Percentiles rank a stretch among this genome's conserved stretches.
phyloP scores from a whole-genome alignment of 2,329 filamentous ascomycete genomes.

The Cyphellophora attinorum region DNA sequence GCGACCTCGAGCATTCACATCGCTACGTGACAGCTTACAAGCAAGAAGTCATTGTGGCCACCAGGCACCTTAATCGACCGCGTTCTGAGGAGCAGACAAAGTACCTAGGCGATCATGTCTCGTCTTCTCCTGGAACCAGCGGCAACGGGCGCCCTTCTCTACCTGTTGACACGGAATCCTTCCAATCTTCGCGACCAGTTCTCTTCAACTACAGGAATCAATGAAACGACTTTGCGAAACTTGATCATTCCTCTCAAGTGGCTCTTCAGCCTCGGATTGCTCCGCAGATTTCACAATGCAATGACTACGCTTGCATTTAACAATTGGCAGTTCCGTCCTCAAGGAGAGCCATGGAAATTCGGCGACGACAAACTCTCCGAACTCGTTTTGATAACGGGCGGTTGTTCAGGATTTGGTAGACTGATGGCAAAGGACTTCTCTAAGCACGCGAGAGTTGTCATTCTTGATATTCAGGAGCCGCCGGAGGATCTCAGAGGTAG shows the following conservation, averaged over 20 bases:
- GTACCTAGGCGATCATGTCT: too few species aligned
- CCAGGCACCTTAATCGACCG: too few species aligned
- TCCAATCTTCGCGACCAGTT: conserved; percentile 8
- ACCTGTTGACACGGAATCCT: conserved; percentile 12
- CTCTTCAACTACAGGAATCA: conserved; percentile 5
- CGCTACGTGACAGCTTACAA: too few species aligned
- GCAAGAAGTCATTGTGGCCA: too few species aligned
- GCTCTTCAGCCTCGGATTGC: conserved; percentile 44
- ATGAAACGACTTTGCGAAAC: conserved; percentile 6
- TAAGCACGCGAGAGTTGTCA: conserved; percentile 58
- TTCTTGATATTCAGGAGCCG: conserved; percentile 52
- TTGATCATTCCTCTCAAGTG: conserved; percentile 25
- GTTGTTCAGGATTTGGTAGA: conserved; percentile 63
- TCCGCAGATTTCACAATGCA: conserved; percentile 39
- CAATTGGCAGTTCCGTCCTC: conserved; percentile 28
- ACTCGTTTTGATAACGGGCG: conserved; percentile 41
- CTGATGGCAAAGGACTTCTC: conserved; percentile 57
- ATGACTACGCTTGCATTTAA: conserved; percentile 40
- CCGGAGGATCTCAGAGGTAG: conserved; percentile 17
- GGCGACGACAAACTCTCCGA: conserved; percentile 43
- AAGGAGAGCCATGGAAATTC: conserved; percentile 19
- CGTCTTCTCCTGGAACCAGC: conserved; percentile 16
- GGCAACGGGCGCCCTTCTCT: conserved; percentile 12
- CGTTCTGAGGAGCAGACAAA: too few species aligned
- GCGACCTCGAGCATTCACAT: too few species aligned